A percentile compares a stretch with the other conserved stretches of the same genome.
These are phyloP conservation scores for Asclepias syriaca DNA, from an alignment of 257 asterid genomes.

Conservation along the genomic window DNA sequence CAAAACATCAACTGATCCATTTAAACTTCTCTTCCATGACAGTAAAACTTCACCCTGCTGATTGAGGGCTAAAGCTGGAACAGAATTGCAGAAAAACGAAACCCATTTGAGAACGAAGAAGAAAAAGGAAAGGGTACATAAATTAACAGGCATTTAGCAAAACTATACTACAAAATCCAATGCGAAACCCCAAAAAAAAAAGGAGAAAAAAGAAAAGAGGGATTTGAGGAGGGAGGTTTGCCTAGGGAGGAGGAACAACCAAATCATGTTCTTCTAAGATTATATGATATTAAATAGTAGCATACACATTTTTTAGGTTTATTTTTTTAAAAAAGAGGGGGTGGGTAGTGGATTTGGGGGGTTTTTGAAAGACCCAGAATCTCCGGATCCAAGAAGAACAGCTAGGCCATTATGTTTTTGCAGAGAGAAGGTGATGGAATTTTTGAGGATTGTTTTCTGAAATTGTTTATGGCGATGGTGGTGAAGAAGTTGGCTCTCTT, in stretches of 20 bases:
- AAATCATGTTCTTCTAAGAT: slow-evolving; percentile 32
- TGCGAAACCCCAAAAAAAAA: slow-evolving; percentile 12
- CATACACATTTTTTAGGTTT: too few species aligned
- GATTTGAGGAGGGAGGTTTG: slow-evolving; percentile 24
- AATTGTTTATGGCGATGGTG: slow-evolving; percentile 30
- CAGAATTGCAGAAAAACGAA: neutral
- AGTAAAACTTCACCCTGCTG: slow-evolving; percentile 58
- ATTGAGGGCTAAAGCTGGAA: slow-evolving; percentile 30
- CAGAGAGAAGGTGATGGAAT: slow-evolving; percentile 25
- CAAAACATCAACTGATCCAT: slow-evolving; percentile 42
- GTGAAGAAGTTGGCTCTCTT: slow-evolving; percentile 4
- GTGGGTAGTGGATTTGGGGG: too few species aligned
- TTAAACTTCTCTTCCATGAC: slow-evolving; percentile 48
- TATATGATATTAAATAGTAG: slow-evolving; percentile 21
- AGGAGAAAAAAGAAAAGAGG: slow-evolving; percentile 12
- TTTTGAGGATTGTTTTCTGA: slow-evolving; percentile 29
- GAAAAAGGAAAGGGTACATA: slow-evolving; percentile 23
- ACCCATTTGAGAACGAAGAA: neutral
- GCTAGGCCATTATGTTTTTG: slow-evolving; percentile 37
- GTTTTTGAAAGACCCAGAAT: slow-evolving; percentile 32
- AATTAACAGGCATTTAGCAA: slow-evolving; percentile 29
- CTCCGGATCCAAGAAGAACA: slow-evolving; percentile 55
- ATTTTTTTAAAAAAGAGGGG: neutral
- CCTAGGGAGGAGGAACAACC: slow-evolving; percentile 45
- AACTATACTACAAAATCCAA: slow-evolving; percentile 41